phyloP scores from a whole-genome alignment of 495 filamentous ascomycete species.

The Achaetomiella virescens region DNA sequence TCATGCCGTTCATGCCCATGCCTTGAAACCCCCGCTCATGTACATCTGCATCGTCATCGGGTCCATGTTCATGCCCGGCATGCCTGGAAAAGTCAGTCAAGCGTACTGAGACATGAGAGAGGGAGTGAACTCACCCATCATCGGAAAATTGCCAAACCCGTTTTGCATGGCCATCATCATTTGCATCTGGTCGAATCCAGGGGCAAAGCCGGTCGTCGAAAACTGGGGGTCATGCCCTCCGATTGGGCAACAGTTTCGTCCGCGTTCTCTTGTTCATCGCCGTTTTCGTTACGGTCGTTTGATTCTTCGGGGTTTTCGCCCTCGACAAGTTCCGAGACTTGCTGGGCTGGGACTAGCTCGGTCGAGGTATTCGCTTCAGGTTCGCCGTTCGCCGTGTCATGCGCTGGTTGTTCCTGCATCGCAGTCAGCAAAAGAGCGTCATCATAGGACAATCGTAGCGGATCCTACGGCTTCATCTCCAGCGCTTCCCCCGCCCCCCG shows the following conservation, averaged over 20 bases:
- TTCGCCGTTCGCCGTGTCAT: slow-evolving; percentile 6
- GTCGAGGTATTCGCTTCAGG: slow-evolving; percentile 3
- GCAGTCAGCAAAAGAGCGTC: slow-evolving; percentile 9
- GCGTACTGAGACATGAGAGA: not conserved
- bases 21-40: slow-evolving; percentile 65
- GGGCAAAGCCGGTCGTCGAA: slow-evolving; percentile 59
- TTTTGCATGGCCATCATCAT: slow-evolving; percentile 68
- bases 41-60: slow-evolving; percentile 90
- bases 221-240: slow-evolving; percentile 49
- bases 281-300: slow-evolving; percentile 31
- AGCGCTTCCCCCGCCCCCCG: not conserved
- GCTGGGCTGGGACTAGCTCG: slow-evolving; percentile 3
- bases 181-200: slow-evolving; percentile 65
- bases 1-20: slow-evolving; percentile 92
- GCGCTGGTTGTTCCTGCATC: slow-evolving; percentile 7
- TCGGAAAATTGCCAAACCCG: slow-evolving; percentile 58
- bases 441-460: not conserved
- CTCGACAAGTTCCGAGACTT: slow-evolving; percentile 22
- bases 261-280: slow-evolving; percentile 27
- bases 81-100: slow-evolving; percentile 45
- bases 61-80: slow-evolving; percentile 80
- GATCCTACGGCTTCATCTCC: slow-evolving; percentile 9
- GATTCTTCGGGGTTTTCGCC: slow-evolving; percentile 22
- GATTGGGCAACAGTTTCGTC: slow-evolving; percentile 38
- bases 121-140: slow-evolving; percentile 70